Conservation (phyloP, 148 eudicot genomes). For the Fagopyrum tataricum region DNA sequence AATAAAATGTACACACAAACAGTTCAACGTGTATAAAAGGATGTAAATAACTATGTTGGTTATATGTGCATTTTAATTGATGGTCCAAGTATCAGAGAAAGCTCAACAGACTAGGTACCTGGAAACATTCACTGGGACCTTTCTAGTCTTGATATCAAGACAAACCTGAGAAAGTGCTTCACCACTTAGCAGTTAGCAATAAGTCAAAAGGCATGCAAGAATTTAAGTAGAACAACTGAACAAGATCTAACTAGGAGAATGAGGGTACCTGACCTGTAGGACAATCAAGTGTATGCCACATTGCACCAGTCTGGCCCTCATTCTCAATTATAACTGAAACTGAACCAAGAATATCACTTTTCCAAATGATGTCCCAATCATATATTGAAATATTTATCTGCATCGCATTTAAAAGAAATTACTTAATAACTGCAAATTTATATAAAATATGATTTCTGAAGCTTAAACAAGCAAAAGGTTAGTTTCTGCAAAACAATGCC, state of each 20-base stretch:
- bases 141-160: conserved; percentile 54
- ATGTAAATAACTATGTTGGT: neutral
- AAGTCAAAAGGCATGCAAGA: neutral
- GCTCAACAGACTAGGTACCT: conserved; percentile 34
- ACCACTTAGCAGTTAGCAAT: conserved; percentile 1
- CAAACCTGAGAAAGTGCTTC: conserved; percentile 55
- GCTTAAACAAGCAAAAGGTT: too few relatives aligned
- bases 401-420: conserved; percentile 16
- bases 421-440: neutral
- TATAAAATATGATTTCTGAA: too few relatives aligned
- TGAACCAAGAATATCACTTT: conserved; percentile 89
- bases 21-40: neutral
- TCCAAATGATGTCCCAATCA: conserved; percentile 96
- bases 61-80: neutral
- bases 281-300: conserved; percentile 80
- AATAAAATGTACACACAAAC: neutral
- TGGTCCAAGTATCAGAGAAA: neutral
- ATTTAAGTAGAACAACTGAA: neutral
- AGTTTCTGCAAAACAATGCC: too few relatives aligned
- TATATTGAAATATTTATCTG: conserved; percentile 84
- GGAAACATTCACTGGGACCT: conserved; percentile 39
- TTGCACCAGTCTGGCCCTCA: conserved; percentile 74
- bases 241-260: neutral
- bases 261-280: conserved; percentile 72
- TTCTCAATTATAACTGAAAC: conserved; percentile 58